Evolutionary conservation across 805 yeast species (phyloP).

Genomic region (Cyberlindnera mrakii): DNA sequence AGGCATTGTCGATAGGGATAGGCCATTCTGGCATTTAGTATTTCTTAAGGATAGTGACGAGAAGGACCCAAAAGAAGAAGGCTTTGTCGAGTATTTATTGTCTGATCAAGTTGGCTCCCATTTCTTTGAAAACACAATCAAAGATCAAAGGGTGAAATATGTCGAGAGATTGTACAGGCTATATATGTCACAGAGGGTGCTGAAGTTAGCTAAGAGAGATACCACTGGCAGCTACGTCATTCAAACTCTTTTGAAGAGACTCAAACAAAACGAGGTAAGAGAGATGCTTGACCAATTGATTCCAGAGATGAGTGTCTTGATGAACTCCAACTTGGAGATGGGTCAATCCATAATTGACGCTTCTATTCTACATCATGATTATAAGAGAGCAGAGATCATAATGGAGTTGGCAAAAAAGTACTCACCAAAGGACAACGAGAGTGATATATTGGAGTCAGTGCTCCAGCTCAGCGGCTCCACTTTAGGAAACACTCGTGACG

Average conservation of each 20-base stretch:
- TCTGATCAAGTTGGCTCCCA: constrained; percentile 93
- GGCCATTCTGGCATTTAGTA: constrained; percentile 61
- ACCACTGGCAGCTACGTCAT: constrained; percentile 81
- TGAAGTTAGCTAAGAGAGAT: constrained; percentile 71
- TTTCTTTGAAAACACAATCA: constrained; percentile 70
- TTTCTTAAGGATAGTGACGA: constrained; percentile 47
- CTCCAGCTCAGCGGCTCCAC: constrained; percentile 64
- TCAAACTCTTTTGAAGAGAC: constrained; percentile 58
- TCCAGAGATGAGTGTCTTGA: constrained; percentile 56
- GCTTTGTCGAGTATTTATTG: constrained; percentile 76
- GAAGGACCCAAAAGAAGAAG: constrained; percentile 56
- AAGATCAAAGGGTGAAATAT: constrained; percentile 58
- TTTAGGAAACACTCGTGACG: constrained; percentile 73
- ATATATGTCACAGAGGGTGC: constrained; percentile 70
- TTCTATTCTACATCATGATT: constrained; percentile 50
- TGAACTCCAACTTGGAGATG: constrained; percentile 65
- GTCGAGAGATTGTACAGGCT: constrained; percentile 62
- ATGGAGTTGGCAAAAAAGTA: constrained; percentile 39
- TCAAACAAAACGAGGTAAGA: constrained; percentile 59
- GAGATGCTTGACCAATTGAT: constrained; percentile 56
- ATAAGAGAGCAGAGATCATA: constrained; percentile 54
- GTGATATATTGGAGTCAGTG: constrained; percentile 57
- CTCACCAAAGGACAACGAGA: constrained; percentile 30
- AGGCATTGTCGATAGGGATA: constrained; percentile 70
- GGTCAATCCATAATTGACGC: constrained; percentile 64